Evolutionary conservation across 139 green algal genomes (phyloP), one percentile per base, ranked within the genome.

Genomic region (Pleodorina starrii): DNA sequence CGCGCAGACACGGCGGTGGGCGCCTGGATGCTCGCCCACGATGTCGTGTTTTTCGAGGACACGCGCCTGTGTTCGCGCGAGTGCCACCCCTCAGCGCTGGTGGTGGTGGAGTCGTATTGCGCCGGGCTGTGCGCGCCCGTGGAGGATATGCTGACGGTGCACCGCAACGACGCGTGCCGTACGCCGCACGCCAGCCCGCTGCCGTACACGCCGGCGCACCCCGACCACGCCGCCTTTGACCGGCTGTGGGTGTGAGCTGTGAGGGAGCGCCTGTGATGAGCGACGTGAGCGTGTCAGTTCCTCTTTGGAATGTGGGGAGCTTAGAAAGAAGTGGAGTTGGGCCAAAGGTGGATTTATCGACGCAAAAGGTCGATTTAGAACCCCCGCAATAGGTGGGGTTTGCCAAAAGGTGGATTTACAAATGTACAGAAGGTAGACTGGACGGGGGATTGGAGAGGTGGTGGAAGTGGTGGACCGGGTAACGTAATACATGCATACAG

Each of bases 41-140:
- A 93, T 2, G 92, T 93, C 25, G 74, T 40, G 0, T 90, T 92
- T 66, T 93, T 93, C 74, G 92, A 94, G 66, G 92, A 94, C 90
- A 94, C 92, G 90, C 87, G 92, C 27, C 79, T 94, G 73, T 94
- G 92, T 77, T 72, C 73, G 0, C 80, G 76, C 7, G 25, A 5
- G 0, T 94, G 91, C 89, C 73, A 84, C 12, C 27, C 44, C 35
- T 75, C 74, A 36, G 90, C 87, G 1, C 60, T 92, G 40, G 84
- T 54, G 7, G 48, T 92, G 46, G 6, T 83, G 36, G 25, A 25
- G 2, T 36, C 16, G 0, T 35, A 72, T 14, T 92, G 89, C 77
- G 38, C 50, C 17, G 89, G 89, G n/a, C 84, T 93, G 48, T 91
- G 90, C 50, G 51, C 80, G 66, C 86, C 86, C 35, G 40, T 69